Base-by-base conservation (phyloP, 805 yeast genomes). In the Priceomyces fermenticarens region DNA sequence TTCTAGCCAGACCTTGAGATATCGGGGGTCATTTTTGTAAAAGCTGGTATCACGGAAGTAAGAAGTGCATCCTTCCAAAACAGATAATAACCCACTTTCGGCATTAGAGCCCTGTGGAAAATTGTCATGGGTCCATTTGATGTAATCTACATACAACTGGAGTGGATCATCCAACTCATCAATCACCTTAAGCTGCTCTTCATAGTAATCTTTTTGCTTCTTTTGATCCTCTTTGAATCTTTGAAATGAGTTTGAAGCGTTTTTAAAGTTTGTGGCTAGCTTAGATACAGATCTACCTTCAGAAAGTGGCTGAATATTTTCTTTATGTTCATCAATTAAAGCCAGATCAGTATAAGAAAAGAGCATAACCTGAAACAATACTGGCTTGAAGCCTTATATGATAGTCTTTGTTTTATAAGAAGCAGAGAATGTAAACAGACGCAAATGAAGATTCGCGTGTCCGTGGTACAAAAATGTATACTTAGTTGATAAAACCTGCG, bases 101-200 rank as follows among this genome's bases (percentile, higher is more conserved):
- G 72, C 67, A 3, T 76, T 70, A 27, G 72, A 69, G 0, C 80
- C 95, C 30, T 81, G 79, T 0, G 90, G 87, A 52, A 62, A 81
- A 47, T 65, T 75, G 27, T 72, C 71, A 43, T 75, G 79, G 9
- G 79, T 75, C 95, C 96, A 88, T n/a, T 70, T 57, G 10, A 89
- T 68, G 52, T 87, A 89, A 13, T 82, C 83, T n/a, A 88, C 47
- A 58, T 75, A 88, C 1, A 81, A 77, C 46, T 85, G 88, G 15
- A 89, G 57, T 0, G 97, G 97, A 58, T 90, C 97, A 62, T 89
- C 96, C 32, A 80, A 58, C 11, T 81, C 88, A 3, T 79, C 83
- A 6, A 79, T 46, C 1, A 67, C 67, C 8, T 56, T 55, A 10
- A 89, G 54, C n/a, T 58, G 62, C 2, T 53, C 51, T 53, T 86